phyloP scores from a whole-genome alignment of 805 yeast species.

The Hanseniaspora pseudoguilliermondii region DNA sequence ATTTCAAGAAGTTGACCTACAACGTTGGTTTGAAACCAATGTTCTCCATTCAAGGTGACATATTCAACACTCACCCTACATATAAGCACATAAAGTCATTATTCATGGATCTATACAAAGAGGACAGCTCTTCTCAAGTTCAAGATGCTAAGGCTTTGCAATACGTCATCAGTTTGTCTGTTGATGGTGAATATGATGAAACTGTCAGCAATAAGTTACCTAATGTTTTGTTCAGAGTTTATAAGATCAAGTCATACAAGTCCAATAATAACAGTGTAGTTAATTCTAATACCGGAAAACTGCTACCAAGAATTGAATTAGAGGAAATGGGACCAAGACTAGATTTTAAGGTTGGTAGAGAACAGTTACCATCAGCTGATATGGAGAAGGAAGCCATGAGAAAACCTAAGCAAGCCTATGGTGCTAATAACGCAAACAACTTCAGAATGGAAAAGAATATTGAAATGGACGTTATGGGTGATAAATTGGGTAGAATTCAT shows the following conservation, averaged over 20 bases:
- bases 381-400: slow-evolving; percentile 78
- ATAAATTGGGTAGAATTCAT: slow-evolving; percentile 90
- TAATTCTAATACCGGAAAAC: slow-evolving; percentile 26
- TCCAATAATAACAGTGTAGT: slow-evolving; percentile 46
- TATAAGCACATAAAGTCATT: slow-evolving; percentile 76
- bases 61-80: slow-evolving; percentile 79
- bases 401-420: slow-evolving; percentile 50
- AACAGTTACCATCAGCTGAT: slow-evolving; percentile 69
- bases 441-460: slow-evolving; percentile 81
- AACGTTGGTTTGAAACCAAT: slow-evolving; percentile 85
- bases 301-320: slow-evolving; percentile 84
- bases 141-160: slow-evolving; percentile 94
- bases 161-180: slow-evolving; percentile 70
- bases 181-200: slow-evolving; percentile 63
- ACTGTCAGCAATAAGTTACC: slow-evolving; percentile 49
- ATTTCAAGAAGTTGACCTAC: slow-evolving; percentile 70
- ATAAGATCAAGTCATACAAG: slow-evolving; percentile 65
- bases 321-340: slow-evolving; percentile 93
- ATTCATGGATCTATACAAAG: slow-evolving; percentile 83
- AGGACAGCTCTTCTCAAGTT: slow-evolving; percentile 52
- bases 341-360: slow-evolving; percentile 84
- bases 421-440: slow-evolving; percentile 13
- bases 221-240: slow-evolving; percentile 76
- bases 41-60: slow-evolving; percentile 85
- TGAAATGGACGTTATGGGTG: slow-evolving; percentile 80